Evolutionary conservation across 2,329 filamentous ascomycete species (phyloP), one percentile per base, ranked within the genome.

Genomic region (Curvularia spicifera): DNA sequence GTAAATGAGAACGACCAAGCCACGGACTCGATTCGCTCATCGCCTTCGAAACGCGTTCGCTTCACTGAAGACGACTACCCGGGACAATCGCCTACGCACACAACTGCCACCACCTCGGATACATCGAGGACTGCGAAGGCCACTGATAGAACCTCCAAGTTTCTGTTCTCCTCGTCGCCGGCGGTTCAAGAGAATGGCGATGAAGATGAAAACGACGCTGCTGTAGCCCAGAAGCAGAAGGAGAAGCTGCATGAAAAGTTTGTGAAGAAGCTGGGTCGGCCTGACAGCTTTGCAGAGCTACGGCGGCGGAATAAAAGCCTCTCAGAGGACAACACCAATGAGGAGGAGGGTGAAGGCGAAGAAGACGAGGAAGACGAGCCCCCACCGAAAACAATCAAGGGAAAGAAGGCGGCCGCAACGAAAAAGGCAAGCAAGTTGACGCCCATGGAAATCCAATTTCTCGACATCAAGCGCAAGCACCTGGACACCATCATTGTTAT

Each of bases 381-480:
- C 13, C 80, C 83, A 4, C 80, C 83, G 9, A 80, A 83, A 45
- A 73, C 79, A 10, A 70, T 80, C 2, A 83, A 83, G 53, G 80
- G 79, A 3, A 79, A 74, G 66, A 87, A 83, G 66, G 81, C 78
- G 22, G 64, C 78, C 72, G 57, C 81, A 70, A 65, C 81, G 63
- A 96, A 91, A 78, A 96, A 92, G 73, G 85, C 86, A 60, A 85
- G 78, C 53, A 97, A 97, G 74, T 84, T 99, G 59, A 99, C 95
- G 0, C 95, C 95, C 0, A 90, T 99, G 88, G 93, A 98, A 76
- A 85, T 90, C 40, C 95, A 98, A 71, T 90, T 97, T 57, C 83
- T 99, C 5, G 93, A 96, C 18, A 96, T 99, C 76, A 99, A 99
- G 79, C 85, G 88, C 59, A 91, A 94, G 67, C 89, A 98, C 73